Base-by-base conservation (phyloP, 805 yeast species). In the Starmerella apicola region DNA sequence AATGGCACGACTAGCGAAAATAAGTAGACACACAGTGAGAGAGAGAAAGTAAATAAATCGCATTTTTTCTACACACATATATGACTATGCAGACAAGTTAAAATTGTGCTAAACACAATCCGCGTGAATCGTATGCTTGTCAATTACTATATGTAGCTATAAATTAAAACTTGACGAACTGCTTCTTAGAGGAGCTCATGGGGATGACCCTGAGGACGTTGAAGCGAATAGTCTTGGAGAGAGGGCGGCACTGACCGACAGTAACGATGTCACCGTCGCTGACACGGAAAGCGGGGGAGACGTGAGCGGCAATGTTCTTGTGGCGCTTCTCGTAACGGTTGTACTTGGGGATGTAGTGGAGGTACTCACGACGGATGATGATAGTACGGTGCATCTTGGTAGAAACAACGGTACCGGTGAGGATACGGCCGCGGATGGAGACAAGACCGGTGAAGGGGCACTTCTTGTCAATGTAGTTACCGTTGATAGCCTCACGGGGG, bases 321-420 rank as follows among this genome's bases (percentile, higher is more conserved):
- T 91, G 99, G 78, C 99, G 85, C 83, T 91, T 91, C 78, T 91
- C 99, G 83, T 85, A 91, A 82, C 99, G 86, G 94, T 88, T 91
- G 78, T 91, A 91, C 81, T 91, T 91, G 72, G 97, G 94, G 70
- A 91, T 82, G 76, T 84, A 91, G 77, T 91, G 99, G 69, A 91
- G 83, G 93, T 91, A 91, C 68, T 91, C 97, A 76, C 99, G 88
- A 81, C 98, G 86, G 76, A 91, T 82, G 70, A 91, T 81, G 75
- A 91, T 81, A 63, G 99, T 91, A 78, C 99, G 91, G 93, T 91
- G 98, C 98, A 91, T 91, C 78, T 91, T 91, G 79, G 98, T 86
- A 64, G 98, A 91, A 59, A 91, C 95, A 72, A 91, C 99, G 66
- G 94, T 82, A 74, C 99, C 99, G 60, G 95, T 80, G 70, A 91